Conservation (phyloP, 805 yeast species). For the Lipomyces oligophaga region DNA sequence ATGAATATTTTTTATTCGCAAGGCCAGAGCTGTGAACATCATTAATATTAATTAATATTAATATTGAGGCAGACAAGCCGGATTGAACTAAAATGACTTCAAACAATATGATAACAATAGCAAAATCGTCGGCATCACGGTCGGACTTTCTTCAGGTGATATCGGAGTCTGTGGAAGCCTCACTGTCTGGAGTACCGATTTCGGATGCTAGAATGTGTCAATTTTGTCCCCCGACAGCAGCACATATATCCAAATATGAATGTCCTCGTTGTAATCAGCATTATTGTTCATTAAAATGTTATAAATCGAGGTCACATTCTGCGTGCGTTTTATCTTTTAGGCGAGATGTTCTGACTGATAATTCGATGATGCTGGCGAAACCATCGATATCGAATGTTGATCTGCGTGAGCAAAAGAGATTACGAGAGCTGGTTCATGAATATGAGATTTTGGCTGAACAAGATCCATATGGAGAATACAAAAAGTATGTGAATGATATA, state of each 20-base stretch:
- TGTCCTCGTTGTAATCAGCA: slow-evolving; percentile 22
- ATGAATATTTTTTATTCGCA: too few relatives aligned
- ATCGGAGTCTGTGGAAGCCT: too few relatives aligned
- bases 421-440: slow-evolving; percentile 20
- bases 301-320: slow-evolving; percentile 7
- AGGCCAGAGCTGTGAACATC: too few relatives aligned
- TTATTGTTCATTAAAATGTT: slow-evolving; percentile 25
- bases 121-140: too few relatives aligned
- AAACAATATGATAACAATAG: too few relatives aligned
- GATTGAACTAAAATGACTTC: too few relatives aligned
- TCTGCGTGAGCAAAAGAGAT: slow-evolving; percentile 11
- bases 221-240: slow-evolving; percentile 1
- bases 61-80: too few relatives aligned
- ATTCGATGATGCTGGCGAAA: neutral
- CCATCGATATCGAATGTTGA: neutral
- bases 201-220: slow-evolving; percentile 2
- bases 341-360: slow-evolving; percentile 4
- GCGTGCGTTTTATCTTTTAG: slow-evolving; percentile 15
- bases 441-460: slow-evolving; percentile 22
- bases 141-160: too few relatives aligned
- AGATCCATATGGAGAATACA: slow-evolving; percentile 21
- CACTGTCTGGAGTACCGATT: too few relatives aligned
- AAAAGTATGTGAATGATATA: slow-evolving; percentile 3
- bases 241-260: slow-evolving; percentile 12
- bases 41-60: too few relatives aligned